Evolutionary conservation across 163 green algal genomes (phyloP).

Genomic region (Coccomyxa subellipsoidea): DNA sequence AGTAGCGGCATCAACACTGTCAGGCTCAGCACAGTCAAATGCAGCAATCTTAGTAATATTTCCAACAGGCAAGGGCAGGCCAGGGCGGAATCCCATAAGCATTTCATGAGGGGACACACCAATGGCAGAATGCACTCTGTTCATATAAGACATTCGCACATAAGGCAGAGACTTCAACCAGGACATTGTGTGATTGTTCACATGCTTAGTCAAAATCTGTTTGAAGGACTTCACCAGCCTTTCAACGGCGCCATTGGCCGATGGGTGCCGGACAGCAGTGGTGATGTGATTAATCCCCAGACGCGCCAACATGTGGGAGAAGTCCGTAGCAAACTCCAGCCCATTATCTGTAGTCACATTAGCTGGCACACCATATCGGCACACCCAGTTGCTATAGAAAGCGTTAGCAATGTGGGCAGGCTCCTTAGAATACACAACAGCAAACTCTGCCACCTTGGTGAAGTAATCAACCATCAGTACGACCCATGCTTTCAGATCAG

Average conservation of each 20-base stretch:
- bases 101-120: background rate
- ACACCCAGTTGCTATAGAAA: background rate
- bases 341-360: background rate
- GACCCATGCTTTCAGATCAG: background rate
- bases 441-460: background rate
- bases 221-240: background rate
- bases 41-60: background rate
- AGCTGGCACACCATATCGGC: background rate
- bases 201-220: background rate
- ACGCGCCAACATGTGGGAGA: background rate
- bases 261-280: background rate
- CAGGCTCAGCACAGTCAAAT: background rate
- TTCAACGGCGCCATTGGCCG: background rate
- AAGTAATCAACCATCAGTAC: background rate
- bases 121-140: background rate
- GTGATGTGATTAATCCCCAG: background rate
- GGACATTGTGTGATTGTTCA: background rate
- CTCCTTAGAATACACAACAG: background rate
- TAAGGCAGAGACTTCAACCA: background rate
- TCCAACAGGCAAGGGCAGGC: background rate
- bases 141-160: background rate
- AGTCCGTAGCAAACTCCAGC: background rate
- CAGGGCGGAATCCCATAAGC: background rate
- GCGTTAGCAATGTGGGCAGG: background rate
- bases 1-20: background rate